Evolutionary conservation across 2,329 filamentous ascomycete genomes (phyloP), one percentile per base, ranked within the genome.

Genomic region (Nakataea oryzae): DNA sequence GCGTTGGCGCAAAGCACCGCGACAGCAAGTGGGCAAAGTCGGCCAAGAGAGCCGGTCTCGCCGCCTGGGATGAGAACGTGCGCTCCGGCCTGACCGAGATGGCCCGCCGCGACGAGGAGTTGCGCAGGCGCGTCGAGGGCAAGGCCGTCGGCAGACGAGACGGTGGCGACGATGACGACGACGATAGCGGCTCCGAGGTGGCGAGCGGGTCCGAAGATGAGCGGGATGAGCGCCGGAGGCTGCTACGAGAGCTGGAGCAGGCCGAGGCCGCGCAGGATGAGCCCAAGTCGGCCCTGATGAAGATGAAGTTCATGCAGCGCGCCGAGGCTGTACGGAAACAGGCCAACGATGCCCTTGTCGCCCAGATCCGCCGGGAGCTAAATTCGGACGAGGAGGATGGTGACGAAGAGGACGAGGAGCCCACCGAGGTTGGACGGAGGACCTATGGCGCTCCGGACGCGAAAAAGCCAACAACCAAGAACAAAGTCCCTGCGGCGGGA

Each of bases 21-120:
- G 90, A 96, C 61, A 95, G 90, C 76, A 96, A 92, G 71, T 96
- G 92, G 91, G 91, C 92, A 50, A 96, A 96, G 79, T 85, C 87
- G 63, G 81, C 92, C 64, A 90, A 90, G 71, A 86, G 89, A 68
- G 87, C 84, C 50, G 91, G 92, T 58, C 86, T 90, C 59, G 88
- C 89, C 4, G 88, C 86, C 0, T 96, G 92, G 93, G 93, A 96
- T 69, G 90, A 96, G 28, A 89, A 93, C 65, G 93, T 91, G 65
- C 86, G 91, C 59, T 79, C 85, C 26, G 89, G 89, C 8, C 83
- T 95, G 26, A 85, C 85, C 7, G 92, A 96, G 69, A 90, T 95
- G 84, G 90, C 91, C 0, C 82, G 87, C 63, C 83, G 88, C 64
- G 90, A 93, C 64, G 90, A 96, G 69, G 92, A 96, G 74, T 79